Evolutionary conservation across 2,329 filamentous ascomycete species (phyloP).

Genomic region (Trichoderma sp.): DNA sequence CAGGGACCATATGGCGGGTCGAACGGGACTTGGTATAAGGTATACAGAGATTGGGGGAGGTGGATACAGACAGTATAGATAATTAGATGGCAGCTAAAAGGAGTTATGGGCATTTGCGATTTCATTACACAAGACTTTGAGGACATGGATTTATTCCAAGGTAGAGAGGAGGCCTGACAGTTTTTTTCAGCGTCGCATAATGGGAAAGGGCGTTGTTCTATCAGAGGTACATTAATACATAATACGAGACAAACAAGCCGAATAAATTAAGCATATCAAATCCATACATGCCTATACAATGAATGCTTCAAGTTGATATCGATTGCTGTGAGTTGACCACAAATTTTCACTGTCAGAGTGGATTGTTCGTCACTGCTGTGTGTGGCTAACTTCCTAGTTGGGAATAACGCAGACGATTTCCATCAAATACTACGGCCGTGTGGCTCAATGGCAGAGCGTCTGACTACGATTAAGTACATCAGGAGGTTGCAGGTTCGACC

Average conservation of each 20-base stretch:
- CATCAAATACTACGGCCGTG: slow-evolving; percentile 16
- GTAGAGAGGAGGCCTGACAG: neutral
- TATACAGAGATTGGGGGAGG: neutral
- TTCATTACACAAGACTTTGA: neutral
- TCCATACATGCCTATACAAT: neutral
- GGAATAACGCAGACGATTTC: neutral
- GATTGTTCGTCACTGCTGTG: neutral
- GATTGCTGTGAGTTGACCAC: neutral
- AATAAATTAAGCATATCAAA: neutral
- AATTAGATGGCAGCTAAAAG: neutral
- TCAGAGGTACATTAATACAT: neutral
- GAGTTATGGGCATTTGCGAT: neutral
- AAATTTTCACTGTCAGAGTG: neutral
- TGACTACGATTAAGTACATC: slow-evolving; percentile 18
- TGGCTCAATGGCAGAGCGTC: slow-evolving; percentile 20
- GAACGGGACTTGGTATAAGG: neutral
- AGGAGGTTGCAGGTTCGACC: slow-evolving; percentile 20
- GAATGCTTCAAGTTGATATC: neutral
- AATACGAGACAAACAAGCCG: neutral
- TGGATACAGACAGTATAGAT: neutral
- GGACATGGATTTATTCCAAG: neutral
- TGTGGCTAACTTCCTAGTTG: neutral
- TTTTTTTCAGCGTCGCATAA: neutral
- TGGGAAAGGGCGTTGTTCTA: neutral
- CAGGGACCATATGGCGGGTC: slow-evolving; percentile 36